Percentiles rank a stretch among this genome's conserved stretches.
Conservation (phyloP, 2,329 filamentous ascomycete genomes). For the Fusarium duplospermum region DNA sequence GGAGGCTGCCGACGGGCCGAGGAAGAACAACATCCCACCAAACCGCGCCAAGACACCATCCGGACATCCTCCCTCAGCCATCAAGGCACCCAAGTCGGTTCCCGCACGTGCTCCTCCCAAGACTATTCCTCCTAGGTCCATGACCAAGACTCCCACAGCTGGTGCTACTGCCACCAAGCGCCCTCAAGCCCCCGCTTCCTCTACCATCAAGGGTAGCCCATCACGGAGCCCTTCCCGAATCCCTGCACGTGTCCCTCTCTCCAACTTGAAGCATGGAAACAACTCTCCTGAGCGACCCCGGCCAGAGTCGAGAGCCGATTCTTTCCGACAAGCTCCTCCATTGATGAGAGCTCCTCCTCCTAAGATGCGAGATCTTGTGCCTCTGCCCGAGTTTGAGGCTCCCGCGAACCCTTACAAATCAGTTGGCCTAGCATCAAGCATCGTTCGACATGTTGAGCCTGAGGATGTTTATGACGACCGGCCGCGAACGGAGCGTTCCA, state of each 20-base stretch:
- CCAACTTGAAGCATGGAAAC: conserved; percentile 74
- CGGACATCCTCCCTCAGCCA: conserved; percentile 61
- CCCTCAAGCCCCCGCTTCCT: conserved; percentile 31
- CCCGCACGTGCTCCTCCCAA: conserved; percentile 44
- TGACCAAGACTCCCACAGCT: conserved; percentile 68
- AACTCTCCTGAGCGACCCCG: conserved; percentile 83
- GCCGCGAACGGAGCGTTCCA: conserved; percentile 50
- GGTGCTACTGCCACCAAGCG: conserved; percentile 47
- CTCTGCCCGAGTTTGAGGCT: conserved; percentile 63
- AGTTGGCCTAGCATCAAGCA: conserved; percentile 62
- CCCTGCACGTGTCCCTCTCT: conserved; percentile 75
- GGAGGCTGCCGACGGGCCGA: conserved; percentile 68
- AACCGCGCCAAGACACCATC: conserved; percentile 80
- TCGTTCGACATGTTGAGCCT: conserved; percentile 72
- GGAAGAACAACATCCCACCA: conserved; percentile 64
- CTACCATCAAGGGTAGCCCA: conserved; percentile 46
- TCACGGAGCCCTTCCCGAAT: conserved; percentile 64
- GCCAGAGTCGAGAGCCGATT: conserved; percentile 57
- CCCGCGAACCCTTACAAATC: conserved; percentile 61
- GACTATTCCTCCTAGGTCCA: conserved; percentile 52
- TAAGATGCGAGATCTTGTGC: conserved; percentile 86
- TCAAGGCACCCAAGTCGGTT: conserved; percentile 52
- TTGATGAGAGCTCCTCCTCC: conserved; percentile 78
- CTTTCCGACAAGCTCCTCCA: conserved; percentile 66
- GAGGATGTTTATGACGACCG: conserved; percentile 89